Evolutionary conservation across 202 grass and related monocot species (phyloP).

Genomic region (Tripidium arundinaceum): DNA sequence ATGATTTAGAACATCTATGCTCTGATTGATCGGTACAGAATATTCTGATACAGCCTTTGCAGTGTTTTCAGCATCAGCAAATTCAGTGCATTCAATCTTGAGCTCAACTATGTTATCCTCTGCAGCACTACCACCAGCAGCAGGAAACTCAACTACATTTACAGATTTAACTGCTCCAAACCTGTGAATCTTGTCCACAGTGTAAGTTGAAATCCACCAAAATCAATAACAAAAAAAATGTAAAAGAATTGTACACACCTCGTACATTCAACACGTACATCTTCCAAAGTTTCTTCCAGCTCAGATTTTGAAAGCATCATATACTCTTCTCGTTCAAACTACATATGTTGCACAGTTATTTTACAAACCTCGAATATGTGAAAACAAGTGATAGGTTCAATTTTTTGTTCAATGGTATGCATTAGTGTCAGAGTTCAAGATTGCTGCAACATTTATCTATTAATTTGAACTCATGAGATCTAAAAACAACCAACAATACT

Average conservation of each 20-base stretch:
- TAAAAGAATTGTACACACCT: constrained; percentile 45
- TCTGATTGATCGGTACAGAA: constrained; percentile 19
- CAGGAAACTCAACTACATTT: constrained; percentile 45
- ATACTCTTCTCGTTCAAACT: constrained; percentile 75
- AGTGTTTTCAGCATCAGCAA: not conserved
- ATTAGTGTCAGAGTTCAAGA: constrained; percentile 4
- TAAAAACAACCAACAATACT: not conserved
- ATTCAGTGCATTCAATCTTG: constrained; percentile 21
- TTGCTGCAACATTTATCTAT: constrained; percentile 7
- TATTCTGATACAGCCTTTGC: constrained; percentile 27
- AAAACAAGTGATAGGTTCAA: constrained; percentile 5
- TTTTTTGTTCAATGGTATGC: not conserved
- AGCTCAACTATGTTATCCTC: constrained; percentile 20
- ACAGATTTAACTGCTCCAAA: constrained; percentile 92
- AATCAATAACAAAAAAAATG: constrained; percentile 28
- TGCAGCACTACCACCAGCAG: constrained; percentile 16
- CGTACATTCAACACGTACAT: constrained; percentile 75
- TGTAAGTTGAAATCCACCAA: constrained; percentile 33
- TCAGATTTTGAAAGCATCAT: constrained; percentile 72
- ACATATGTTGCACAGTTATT: constrained; percentile 32
- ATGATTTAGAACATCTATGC: not conserved
- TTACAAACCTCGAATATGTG: constrained; percentile 23
- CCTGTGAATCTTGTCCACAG: constrained; percentile 51
- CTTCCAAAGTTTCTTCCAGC: constrained; percentile 82
- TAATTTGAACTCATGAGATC: not conserved